Conservation (phyloP, 306 rosid species). For the Castanea crenata region DNA sequence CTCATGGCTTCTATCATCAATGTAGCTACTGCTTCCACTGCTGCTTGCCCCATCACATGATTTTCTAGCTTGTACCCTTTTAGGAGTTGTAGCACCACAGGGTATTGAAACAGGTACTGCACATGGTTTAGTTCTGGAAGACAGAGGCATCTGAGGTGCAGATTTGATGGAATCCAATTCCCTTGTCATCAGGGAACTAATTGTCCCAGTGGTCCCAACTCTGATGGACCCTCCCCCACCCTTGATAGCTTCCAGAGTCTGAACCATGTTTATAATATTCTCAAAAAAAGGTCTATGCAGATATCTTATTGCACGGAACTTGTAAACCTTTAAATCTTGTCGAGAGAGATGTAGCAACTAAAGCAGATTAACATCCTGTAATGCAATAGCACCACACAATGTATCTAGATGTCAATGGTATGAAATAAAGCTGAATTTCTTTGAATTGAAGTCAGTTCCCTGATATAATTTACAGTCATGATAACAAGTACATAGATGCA, state of each 20-base stretch:
- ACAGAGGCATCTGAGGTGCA: constrained; percentile 39
- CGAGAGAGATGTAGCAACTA: constrained; percentile 24
- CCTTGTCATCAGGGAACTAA: constrained; percentile 78
- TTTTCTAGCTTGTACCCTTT: constrained; percentile 54
- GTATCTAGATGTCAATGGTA: constrained; percentile 20
- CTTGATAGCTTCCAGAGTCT: constrained; percentile 58
- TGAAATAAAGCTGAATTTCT: constrained; percentile 15
- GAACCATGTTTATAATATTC: constrained; percentile 60
- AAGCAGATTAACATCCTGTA: constrained; percentile 40
- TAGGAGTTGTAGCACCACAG: constrained; percentile 42
- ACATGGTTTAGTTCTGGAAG: constrained; percentile 51
- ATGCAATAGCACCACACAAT: constrained; percentile 28
- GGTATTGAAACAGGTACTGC: constrained; percentile 41
- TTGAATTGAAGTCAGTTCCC: background rate
- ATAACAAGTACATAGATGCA: constrained; percentile 2
- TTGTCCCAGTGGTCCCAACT: constrained; percentile 81
- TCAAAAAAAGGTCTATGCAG: constrained; percentile 22
- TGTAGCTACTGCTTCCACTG: constrained; percentile 47
- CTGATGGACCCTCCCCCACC: constrained; percentile 85
- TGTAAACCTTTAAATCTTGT: background rate
- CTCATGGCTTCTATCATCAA: constrained; percentile 36
- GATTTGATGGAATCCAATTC: constrained; percentile 72
- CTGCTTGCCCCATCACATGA: constrained; percentile 64
- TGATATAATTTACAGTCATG: background rate
- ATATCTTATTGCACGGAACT: constrained; percentile 14